Percentiles rank a stretch among this genome's conserved stretches.
These are phyloP conservation scores for Sarcodon aspratus DNA, from an alignment of 768 basidiomycete species.

Conservation along the genomic window DNA sequence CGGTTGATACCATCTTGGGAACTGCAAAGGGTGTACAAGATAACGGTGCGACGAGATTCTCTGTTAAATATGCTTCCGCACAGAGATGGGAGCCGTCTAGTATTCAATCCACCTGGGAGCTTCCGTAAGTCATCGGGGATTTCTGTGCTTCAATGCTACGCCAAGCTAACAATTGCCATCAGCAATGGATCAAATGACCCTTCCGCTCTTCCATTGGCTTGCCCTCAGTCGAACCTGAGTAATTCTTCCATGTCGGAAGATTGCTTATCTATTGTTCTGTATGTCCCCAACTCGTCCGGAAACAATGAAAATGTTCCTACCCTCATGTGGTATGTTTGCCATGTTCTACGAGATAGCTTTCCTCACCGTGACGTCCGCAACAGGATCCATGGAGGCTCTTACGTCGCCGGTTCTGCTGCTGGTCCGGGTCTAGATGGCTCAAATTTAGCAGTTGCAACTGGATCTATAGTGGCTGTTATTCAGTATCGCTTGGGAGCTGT, in stretches of 20 bases:
- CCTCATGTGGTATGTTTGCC: constrained; percentile 43
- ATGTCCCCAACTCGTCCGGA: constrained; percentile 40
- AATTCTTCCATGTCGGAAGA: constrained; percentile 53
- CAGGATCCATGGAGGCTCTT: constrained; percentile 86
- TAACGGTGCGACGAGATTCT: constrained; percentile 41
- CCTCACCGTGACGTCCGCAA: not conserved
- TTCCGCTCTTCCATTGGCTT: constrained; percentile 51
- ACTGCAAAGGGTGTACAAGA: constrained; percentile 41
- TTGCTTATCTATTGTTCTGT: constrained; percentile 72
- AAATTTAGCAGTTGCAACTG: constrained; percentile 54
- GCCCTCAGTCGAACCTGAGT: constrained; percentile 51
- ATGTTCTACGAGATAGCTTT: not conserved
- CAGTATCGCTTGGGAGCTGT: constrained; percentile 81
- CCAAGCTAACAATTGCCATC: not conserved
- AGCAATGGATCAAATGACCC: constrained; percentile 43
- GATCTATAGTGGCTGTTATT: constrained; percentile 69
- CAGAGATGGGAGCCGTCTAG: constrained; percentile 49
- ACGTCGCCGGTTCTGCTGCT: constrained; percentile 57
- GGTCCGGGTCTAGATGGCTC: constrained; percentile 70
- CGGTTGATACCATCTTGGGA: constrained; percentile 41
- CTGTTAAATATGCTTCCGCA: constrained; percentile 58
- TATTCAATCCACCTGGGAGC: constrained; percentile 41
- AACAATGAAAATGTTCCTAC: constrained; percentile 29
- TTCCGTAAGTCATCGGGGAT: constrained; percentile 38
- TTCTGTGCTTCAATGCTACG: not conserved